Base-by-base conservation (phyloP, 805 yeast genomes). In the Dipodascopsis tothii region DNA sequence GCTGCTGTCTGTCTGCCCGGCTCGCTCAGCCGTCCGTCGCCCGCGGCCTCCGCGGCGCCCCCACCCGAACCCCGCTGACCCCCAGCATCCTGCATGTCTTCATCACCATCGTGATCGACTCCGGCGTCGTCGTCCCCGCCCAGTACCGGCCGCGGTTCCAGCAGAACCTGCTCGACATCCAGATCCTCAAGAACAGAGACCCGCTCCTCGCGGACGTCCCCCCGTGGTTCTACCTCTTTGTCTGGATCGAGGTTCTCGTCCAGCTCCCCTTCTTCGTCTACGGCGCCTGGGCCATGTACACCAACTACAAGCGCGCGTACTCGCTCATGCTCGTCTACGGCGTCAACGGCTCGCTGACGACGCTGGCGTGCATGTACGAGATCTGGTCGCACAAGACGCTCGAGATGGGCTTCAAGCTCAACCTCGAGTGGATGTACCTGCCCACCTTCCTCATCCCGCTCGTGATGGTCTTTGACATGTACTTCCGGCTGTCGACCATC, bases 211-310 rank as follows among this genome's bases (percentile, higher is more conserved):
- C 59, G 5, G 63, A 69, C 5, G 69, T 73, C 14, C 90, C 94
- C 1, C 54, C 66, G 2, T 90, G 96, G 96, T 71, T 90, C 39
- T 65, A 71, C 44, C 60, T 73, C 30, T 86, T 83, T 61, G 94
- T 87, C 1, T 62, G 72, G 53, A 59, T 85, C 44, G 98, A 90
- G 61, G 48, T 88, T 33, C 39, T 77, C 2, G 71, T 82, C 52
- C 98, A 90, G 64, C 60, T 84, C 40, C 98, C 98, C 1, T 68
- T 84, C 22, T 92, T 92, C 62, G 50, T 65, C 11, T 77, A 72
- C 9, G 69, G 71, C 0, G 56, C 60, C 3, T 54, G 51, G 35
- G 57, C 59, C 30, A 52, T 73, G 25, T 44, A 47, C 40, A 53
- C 55, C 43, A 48, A 21, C 6, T 35, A 33, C 21, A 48, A 37